Conservation (phyloP, 345 rosid species). For the Eucalyptus sideroxylon region DNA sequence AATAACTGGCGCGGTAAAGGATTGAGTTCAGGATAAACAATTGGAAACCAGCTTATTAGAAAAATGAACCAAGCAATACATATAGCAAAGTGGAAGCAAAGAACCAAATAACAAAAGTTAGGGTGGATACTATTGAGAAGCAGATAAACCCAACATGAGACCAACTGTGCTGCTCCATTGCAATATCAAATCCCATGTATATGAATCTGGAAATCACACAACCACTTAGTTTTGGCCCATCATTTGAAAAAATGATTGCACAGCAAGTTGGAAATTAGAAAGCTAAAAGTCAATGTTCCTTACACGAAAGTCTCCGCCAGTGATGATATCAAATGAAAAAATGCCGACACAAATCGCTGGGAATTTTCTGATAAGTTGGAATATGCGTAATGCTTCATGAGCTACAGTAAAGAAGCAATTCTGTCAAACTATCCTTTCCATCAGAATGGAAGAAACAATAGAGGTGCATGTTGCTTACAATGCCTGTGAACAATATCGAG, state of each 20-base stretch:
- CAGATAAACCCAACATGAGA: slow-evolving; percentile 90
- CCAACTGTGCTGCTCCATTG: slow-evolving; percentile 99
- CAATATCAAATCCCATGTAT: slow-evolving; percentile 99
- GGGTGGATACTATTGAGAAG: slow-evolving; percentile 95
- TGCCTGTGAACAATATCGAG: slow-evolving; percentile 93
- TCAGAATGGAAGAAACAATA: not conserved
- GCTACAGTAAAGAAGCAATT: slow-evolving; percentile 18
- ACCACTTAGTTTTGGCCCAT: not conserved
- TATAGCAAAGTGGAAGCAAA: not conserved
- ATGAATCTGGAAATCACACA: slow-evolving; percentile 64
- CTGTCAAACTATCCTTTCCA: not conserved
- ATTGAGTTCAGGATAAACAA: slow-evolving; percentile 40
- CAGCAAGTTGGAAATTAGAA: not conserved
- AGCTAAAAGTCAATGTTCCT: not conserved
- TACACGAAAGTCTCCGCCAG: slow-evolving; percentile 96
- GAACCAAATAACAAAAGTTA: not conserved
- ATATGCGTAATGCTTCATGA: slow-evolving; percentile 94
- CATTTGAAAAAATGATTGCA: not conserved
- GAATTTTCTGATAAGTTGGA: slow-evolving; percentile 92
- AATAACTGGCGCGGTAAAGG: slow-evolving; percentile 42
- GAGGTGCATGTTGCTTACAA: slow-evolving; percentile 35
- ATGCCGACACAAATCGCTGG: slow-evolving; percentile 84
- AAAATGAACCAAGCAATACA: not conserved
- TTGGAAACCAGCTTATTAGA: not conserved
- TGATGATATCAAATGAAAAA: slow-evolving; percentile 94